Base-by-base conservation (phyloP, 371 early-diverging fungal genomes). In the Gilbertella persicaria region DNA sequence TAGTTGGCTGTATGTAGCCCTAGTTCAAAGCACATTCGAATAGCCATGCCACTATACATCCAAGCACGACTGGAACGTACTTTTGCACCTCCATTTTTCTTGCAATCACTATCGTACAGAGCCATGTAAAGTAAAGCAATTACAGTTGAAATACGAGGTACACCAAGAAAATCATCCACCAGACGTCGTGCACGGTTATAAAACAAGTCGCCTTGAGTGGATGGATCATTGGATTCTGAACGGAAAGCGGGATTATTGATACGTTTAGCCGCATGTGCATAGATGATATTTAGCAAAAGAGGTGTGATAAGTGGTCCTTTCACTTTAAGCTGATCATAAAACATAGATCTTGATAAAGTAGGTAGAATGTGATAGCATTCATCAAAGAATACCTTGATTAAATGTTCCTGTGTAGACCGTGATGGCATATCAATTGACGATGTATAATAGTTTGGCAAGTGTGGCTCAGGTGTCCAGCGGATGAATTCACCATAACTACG, bases 161-260 rank as follows among this genome's bases (percentile, higher is more conserved):
- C 64, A 50, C 76, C 79, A 56, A 79, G 28, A 38, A 74, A 75
- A 41, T 74, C 76, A 30, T 74, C 79, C 8, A 79, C 54, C 14
- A 79, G 48, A 5, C 56, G 53, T 29, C 63, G 39, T 16, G 79
- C 75, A 8, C 79, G 65, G 12, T 73, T 49, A 50, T 71, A 79
- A 55, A 65, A 70, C 6, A 68, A 17, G 39, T 70, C 66, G 8
- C 63, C 55, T 44, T 70, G 64, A 12, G 54, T 57, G 12, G 51
- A 24, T 24, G 66, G 57, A 26, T 50, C 48, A 8, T 54, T 30
- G 3, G 63, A 53, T 17, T 60, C 53, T 5, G 69, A 61, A 7
- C 62, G 49, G 35, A 51, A 56, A n/a, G 60, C 49, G 8, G 62
- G 58, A 21, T 68, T 53, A 4, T 63, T 48, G 7, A 60, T 45